Conservation (phyloP, 2,329 filamentous ascomycete species). For the Phaeophleospora eucalypticola region DNA sequence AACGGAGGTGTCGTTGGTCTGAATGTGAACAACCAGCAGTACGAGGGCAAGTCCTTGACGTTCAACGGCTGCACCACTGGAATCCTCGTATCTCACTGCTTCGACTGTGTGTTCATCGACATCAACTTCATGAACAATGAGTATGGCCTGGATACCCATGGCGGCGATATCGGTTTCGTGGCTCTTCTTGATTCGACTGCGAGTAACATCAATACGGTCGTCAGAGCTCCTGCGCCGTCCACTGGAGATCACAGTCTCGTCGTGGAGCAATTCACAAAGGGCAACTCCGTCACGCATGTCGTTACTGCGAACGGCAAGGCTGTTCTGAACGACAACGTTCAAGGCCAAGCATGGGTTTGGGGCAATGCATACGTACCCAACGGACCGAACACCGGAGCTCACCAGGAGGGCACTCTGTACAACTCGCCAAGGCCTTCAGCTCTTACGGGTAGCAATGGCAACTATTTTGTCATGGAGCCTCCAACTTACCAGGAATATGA, state of each 20-base stretch:
- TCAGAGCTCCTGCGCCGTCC: not conserved
- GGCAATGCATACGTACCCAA: not conserved
- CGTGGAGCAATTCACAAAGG: not conserved
- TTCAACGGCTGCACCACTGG: slow-evolving; percentile 12
- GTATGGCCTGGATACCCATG: not conserved
- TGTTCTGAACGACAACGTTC: not conserved
- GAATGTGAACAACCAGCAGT: slow-evolving; percentile 58
- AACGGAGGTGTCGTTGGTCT: slow-evolving; percentile 54
- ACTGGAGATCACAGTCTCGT: not conserved
- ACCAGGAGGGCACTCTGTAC: not conserved
- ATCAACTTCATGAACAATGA: not conserved
- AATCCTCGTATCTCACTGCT: slow-evolving; percentile 1
- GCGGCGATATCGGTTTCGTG: not conserved
- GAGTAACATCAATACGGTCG: not conserved
- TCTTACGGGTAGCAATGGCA: not conserved
- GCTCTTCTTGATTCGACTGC: not conserved
- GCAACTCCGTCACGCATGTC: not conserved
- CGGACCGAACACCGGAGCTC: not conserved
- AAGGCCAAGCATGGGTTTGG: not conserved
- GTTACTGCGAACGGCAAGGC: not conserved
- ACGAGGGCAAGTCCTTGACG: slow-evolving; percentile 32
- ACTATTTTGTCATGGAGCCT: not conserved
- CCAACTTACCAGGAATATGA: not conserved
- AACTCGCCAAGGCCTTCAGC: not conserved
- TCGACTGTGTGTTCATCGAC: not conserved